phyloP scores from a whole-genome alignment of 805 yeast genomes.

The Pichia occidentalis region DNA sequence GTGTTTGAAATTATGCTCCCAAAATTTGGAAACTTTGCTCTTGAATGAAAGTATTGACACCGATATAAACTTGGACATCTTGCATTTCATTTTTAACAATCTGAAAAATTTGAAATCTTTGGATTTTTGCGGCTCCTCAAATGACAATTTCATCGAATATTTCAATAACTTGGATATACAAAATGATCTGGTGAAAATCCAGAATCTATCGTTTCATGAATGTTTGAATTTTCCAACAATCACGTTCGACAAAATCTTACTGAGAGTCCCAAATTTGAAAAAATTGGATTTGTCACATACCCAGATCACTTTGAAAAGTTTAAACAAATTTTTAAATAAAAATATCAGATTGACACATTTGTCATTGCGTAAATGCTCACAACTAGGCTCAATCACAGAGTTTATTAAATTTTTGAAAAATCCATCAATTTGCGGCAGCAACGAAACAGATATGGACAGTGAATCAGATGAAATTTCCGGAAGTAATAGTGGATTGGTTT shows the following conservation, averaged over 20 bases:
- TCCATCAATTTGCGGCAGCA: constrained; percentile 43
- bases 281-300: constrained; percentile 81
- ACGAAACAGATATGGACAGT: constrained; percentile 16
- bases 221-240: constrained; percentile 68
- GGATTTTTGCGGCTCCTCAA: constrained; percentile 87
- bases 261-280: constrained; percentile 48
- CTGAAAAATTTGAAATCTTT: constrained; percentile 55
- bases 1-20: constrained; percentile 50
- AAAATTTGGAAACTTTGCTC: constrained; percentile 68
- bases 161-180: constrained; percentile 39
- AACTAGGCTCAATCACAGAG: constrained; percentile 61
- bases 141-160: constrained; percentile 51
- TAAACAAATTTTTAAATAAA: constrained; percentile 45
- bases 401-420: constrained; percentile 63
- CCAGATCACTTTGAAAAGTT: constrained; percentile 57
- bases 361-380: constrained; percentile 58
- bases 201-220: constrained; percentile 73
- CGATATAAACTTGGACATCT: constrained; percentile 60
- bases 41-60: constrained; percentile 82
- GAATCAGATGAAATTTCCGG: constrained; percentile 26
- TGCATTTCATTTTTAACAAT: constrained; percentile 47
- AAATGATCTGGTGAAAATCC: constrained; percentile 22
- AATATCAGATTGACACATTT: constrained; percentile 64
- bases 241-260: constrained; percentile 51
- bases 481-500: too few relatives aligned